phyloP scores from a whole-genome alignment of 1,284 basidiomycete genomes.

The Irpex sp. region DNA sequence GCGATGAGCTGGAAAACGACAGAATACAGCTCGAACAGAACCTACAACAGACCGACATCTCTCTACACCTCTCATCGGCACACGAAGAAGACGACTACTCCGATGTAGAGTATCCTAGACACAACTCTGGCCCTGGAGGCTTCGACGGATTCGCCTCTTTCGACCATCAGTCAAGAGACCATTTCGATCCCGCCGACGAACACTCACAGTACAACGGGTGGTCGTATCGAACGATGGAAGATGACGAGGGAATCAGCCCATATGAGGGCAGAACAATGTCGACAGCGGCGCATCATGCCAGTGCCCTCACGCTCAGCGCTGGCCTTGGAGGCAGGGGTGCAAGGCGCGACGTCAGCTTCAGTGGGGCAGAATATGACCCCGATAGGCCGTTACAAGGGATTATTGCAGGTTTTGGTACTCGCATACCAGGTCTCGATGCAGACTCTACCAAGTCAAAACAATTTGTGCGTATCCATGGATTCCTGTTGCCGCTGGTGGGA shows the following conservation, averaged over 20 bases:
- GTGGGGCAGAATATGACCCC: constrained; percentile 83
- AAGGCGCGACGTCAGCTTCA: constrained; percentile 55
- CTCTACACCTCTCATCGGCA: constrained; percentile 55
- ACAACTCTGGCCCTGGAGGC: constrained; percentile 43
- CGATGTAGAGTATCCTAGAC: constrained; percentile 66
- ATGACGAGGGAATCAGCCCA: constrained; percentile 60
- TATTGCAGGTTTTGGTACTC: constrained; percentile 52
- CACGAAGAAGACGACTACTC: constrained; percentile 34
- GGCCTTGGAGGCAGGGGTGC: constrained; percentile 59
- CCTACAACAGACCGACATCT: constrained; percentile 66
- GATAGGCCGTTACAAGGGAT: constrained; percentile 77
- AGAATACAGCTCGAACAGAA: constrained; percentile 74
- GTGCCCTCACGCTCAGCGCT: constrained; percentile 79
- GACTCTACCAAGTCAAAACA: constrained; percentile 48
- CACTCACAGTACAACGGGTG: constrained; percentile 46
- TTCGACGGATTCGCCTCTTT: constrained; percentile 55
- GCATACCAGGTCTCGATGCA: constrained; percentile 48
- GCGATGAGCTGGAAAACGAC: constrained; percentile 67
- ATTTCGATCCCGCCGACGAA: constrained; percentile 50
- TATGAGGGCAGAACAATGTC: constrained; percentile 70
- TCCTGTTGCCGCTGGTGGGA: neutral
- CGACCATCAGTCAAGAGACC: constrained; percentile 52
- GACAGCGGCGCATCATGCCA: constrained; percentile 84
- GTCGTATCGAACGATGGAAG: constrained; percentile 55
- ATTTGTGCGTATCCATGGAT: constrained; percentile 32